These are phyloP conservation scores for Didymellaceae sp. DNA, from an alignment of 2,329 filamentous ascomycete species.

Conservation along the genomic window DNA sequence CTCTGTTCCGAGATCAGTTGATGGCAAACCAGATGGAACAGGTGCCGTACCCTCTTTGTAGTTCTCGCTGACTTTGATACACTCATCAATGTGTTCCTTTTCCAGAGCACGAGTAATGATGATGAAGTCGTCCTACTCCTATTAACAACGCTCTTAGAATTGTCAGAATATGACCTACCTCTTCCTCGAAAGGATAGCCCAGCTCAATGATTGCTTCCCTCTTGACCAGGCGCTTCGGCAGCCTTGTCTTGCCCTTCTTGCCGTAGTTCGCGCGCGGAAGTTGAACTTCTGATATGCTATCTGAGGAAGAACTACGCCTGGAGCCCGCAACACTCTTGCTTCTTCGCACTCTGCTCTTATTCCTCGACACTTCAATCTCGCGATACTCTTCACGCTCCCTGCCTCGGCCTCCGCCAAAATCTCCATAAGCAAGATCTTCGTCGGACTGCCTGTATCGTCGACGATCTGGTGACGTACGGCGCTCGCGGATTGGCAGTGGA, in stretches of 20 bases:
- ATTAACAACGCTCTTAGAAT: slow-evolving; percentile 34
- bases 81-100: slow-evolving; percentile 88
- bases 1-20: slow-evolving; percentile 26
- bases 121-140: slow-evolving; percentile 73
- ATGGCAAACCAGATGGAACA: not conserved
- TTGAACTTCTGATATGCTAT: slow-evolving; percentile 50
- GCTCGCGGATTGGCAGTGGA: slow-evolving; percentile 64
- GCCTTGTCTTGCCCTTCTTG: slow-evolving; percentile 84
- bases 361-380: slow-evolving; percentile 56
- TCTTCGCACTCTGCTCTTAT: slow-evolving; percentile 48
- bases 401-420: slow-evolving; percentile 37
- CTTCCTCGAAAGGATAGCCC: slow-evolving; percentile 85
- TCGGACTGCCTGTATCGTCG: slow-evolving; percentile 71
- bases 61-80: slow-evolving; percentile 81
- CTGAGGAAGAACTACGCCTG: slow-evolving; percentile 49
- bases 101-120: slow-evolving; percentile 84
- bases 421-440: slow-evolving; percentile 65
- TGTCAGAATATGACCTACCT: slow-evolving; percentile 61
- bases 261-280: slow-evolving; percentile 45
- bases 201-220: slow-evolving; percentile 82
- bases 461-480: slow-evolving; percentile 54
- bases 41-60: slow-evolving; percentile 61
- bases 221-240: slow-evolving; percentile 80
- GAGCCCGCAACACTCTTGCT: slow-evolving; percentile 41
- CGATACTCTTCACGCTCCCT: slow-evolving; percentile 54